Percentiles rank a stretch among this genome's conserved stretches.
Conservation (phyloP, 192 early-diverging fungal genomes). For the Gryganskiella cystojenkinii region DNA sequence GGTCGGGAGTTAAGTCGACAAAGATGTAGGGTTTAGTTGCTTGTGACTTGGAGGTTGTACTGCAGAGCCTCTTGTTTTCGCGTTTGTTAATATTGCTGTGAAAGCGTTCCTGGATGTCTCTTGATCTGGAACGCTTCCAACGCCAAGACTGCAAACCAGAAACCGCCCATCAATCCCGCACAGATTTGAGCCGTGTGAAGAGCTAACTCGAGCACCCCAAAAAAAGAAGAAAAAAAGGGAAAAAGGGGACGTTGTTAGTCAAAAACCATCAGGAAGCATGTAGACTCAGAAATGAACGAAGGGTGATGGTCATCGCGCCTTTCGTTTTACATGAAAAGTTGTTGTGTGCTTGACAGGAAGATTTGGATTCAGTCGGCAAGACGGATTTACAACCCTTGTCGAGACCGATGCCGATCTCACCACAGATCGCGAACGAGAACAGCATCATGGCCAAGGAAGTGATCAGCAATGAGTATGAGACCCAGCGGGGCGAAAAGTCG, state of each 20-base stretch:
- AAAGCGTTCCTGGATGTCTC: neutral
- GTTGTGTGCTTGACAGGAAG: conserved; percentile 4
- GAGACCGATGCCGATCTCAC: conserved; percentile 44
- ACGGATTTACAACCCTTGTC: conserved; percentile 21
- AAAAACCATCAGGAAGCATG: too few species aligned
- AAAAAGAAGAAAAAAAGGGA: neutral
- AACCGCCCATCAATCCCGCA: conserved; percentile 43
- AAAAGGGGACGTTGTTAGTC: too few species aligned
- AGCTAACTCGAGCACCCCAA: neutral
- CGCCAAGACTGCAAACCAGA: conserved; percentile 6
- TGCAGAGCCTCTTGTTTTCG: too few species aligned
- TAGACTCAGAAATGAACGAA: too few species aligned
- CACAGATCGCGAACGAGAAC: conserved; percentile 36
- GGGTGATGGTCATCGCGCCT: too few species aligned
- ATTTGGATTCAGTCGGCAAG: neutral
- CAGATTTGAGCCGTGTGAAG: conserved; percentile 30
- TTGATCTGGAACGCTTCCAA: conserved; percentile 33
- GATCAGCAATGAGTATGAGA: conserved; percentile 10
- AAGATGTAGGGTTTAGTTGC: too few species aligned
- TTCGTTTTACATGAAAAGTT: conserved; percentile 31
- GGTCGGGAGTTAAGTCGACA: too few species aligned
- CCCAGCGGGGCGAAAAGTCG: conserved; percentile 6
- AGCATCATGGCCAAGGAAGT: conserved; percentile 2
- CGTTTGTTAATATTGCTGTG: too few species aligned
- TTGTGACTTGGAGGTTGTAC: too few species aligned